These are phyloP conservation scores for Chlamydomonas sphaeroides DNA, from an alignment of 139 green algal species.

Conservation along the genomic window DNA sequence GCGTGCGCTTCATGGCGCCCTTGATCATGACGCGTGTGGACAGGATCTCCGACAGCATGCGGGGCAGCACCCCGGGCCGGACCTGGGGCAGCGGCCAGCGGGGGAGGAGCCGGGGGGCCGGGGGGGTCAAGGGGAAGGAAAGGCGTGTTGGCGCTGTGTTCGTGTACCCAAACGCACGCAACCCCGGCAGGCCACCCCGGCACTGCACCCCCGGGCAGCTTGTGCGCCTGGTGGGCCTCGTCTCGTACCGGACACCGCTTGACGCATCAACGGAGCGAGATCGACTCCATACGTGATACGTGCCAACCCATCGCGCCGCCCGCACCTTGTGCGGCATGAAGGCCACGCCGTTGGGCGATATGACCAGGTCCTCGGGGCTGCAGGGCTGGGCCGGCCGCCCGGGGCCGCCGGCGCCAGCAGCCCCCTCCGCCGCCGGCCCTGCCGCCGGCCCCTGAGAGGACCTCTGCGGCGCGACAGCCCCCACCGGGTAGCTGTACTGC, in stretches of 20 bases:
- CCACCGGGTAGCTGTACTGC: conserved; percentile 36
- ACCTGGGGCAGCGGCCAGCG: too few relatives aligned
- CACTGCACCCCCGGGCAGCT: too few relatives aligned
- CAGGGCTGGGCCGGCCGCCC: background rate
- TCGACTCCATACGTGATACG: too few relatives aligned
- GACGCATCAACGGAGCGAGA: too few relatives aligned
- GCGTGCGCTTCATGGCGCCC: conserved; percentile 85
- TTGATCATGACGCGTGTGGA: conserved; percentile 97
- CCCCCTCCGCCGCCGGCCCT: background rate
- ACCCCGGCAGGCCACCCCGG: too few relatives aligned
- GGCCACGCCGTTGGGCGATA: conserved; percentile 89
- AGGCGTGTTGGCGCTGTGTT: background rate
- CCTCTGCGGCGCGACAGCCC: background rate
- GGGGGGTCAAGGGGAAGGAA: background rate
- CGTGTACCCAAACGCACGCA: too few relatives aligned
- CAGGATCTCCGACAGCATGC: conserved; percentile 95
- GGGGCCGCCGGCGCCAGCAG: background rate
- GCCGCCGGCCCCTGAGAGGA: background rate
- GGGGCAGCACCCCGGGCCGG: conserved; percentile 87
- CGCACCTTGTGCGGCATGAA: too few relatives aligned
- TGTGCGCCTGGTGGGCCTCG: too few relatives aligned
- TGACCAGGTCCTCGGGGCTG: conserved; percentile 57
- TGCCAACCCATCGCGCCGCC: too few relatives aligned
- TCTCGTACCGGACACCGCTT: too few relatives aligned
- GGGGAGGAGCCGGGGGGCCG: too few relatives aligned